Conservation (phyloP, 176 grass and related monocot genomes). For the Triticum turgidum region DNA sequence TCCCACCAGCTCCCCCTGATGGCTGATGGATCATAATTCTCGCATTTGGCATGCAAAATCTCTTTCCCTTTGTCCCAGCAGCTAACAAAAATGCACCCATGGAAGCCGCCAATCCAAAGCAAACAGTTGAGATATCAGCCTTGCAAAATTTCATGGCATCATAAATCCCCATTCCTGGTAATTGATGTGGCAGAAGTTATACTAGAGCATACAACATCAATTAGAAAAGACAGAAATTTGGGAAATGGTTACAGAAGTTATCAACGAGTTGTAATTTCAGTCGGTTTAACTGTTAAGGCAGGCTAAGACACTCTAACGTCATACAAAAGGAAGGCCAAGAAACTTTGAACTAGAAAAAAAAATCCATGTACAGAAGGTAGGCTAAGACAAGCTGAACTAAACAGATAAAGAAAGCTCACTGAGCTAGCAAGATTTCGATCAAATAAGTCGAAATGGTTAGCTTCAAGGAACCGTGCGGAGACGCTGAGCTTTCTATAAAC, state of each 20-base stretch:
- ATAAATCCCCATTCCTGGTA: slow-evolving; percentile 94
- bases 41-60: slow-evolving; percentile 99
- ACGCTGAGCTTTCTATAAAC: neutral
- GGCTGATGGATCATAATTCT: slow-evolving; percentile 98
- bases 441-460: neutral
- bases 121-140: slow-evolving; percentile 90
- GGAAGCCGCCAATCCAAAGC: slow-evolving; percentile 92
- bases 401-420: neutral
- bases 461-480: neutral
- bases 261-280: neutral
- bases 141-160: slow-evolving; percentile 99
- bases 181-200: slow-evolving; percentile 10
- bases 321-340: neutral
- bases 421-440: neutral
- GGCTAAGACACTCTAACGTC: neutral
- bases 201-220: neutral
- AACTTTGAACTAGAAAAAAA: neutral
- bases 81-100: slow-evolving; percentile 93
- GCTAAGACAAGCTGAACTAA: neutral
- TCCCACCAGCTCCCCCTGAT: slow-evolving; percentile 73
- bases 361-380: neutral
- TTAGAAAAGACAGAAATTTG: neutral
- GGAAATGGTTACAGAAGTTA: neutral
- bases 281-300: neutral
- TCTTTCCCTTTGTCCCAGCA: slow-evolving; percentile 86